Conservation (phyloP, 2,329 filamentous ascomycete species). For the Emergomyces orientalis region DNA sequence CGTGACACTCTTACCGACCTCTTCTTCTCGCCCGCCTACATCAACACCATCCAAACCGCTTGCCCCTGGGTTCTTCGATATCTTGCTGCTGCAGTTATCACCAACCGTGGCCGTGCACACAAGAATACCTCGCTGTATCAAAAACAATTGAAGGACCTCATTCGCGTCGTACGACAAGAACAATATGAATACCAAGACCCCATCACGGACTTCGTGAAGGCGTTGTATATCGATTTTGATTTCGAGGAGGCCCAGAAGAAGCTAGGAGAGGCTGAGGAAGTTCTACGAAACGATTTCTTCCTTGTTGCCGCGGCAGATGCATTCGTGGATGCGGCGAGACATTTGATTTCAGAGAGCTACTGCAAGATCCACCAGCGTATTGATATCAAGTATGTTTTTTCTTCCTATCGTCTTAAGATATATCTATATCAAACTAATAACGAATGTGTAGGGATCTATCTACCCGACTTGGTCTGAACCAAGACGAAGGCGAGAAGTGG, state of each 20-base stretch:
- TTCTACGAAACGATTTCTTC: conserved; percentile 93
- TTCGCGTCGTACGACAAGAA: conserved; percentile 93
- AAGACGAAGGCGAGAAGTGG: conserved; percentile 99
- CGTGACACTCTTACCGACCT: conserved; percentile 88
- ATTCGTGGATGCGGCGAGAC: conserved; percentile 88
- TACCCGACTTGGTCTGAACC: conserved; percentile 77
- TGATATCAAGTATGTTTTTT: conserved; percentile 65
- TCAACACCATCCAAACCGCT: conserved; percentile 98
- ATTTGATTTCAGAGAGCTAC: conserved; percentile 97
- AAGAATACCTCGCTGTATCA: conserved; percentile 76
- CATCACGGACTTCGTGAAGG: conserved; percentile 91
- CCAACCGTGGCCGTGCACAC: conserved; percentile 71
- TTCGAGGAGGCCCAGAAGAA: conserved; percentile 93
- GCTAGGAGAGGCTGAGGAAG: conserved; percentile 77
- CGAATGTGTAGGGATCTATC: conserved; percentile 60
- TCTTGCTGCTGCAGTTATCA: conserved; percentile 87
- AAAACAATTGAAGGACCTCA: conserved; percentile 96
- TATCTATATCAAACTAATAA: not conserved
- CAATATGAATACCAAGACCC: conserved; percentile 96
- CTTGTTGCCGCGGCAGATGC: conserved; percentile 70
- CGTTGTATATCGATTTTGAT: conserved; percentile 91
- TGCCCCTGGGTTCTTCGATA: conserved; percentile 97
- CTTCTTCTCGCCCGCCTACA: conserved; percentile 94
- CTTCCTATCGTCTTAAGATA: not conserved
- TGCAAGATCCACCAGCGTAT: conserved; percentile 99